Evolutionary conservation across 352 stramenopile species (phyloP).

Genomic region (Globisporangium polare): DNA sequence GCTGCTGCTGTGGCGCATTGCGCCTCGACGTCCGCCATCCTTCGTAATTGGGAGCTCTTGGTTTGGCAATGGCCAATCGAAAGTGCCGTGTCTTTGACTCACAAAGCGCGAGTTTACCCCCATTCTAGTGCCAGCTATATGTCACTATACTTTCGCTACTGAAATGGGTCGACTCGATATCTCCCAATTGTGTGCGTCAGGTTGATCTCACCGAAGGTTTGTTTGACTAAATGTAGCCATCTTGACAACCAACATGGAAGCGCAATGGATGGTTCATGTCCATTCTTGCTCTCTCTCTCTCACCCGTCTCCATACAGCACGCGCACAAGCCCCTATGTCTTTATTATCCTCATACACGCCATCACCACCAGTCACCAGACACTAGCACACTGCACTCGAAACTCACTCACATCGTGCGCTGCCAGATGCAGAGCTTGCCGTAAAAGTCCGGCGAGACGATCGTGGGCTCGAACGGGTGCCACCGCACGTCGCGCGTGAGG

Average conservation of each 20-base stretch:
- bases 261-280: no score
- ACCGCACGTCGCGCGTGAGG: conserved; percentile 79
- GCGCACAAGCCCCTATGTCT: not conserved
- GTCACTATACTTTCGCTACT: no score
- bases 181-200: no score
- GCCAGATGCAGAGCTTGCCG: conserved; percentile 81
- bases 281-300: not conserved
- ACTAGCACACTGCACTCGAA: no score
- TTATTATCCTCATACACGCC: not conserved
- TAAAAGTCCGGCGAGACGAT: conserved; percentile 86
- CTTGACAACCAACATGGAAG: no score
- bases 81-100: conserved; percentile 1
- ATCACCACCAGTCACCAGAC: not conserved
- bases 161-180: no score
- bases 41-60: not conserved
- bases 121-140: no score
- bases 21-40: conserved; percentile 4
- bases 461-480: conserved; percentile 77
- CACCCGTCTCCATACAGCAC: not conserved
- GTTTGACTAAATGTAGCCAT: not conserved
- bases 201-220: not conserved
- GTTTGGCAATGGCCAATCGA: not conserved
- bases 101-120: no score
- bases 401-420: conserved; percentile 27
- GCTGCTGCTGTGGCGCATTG: conserved; percentile 1